phyloP scores from a whole-genome alignment of 2,329 filamentous ascomycete genomes.

The Clonostachys solani region DNA sequence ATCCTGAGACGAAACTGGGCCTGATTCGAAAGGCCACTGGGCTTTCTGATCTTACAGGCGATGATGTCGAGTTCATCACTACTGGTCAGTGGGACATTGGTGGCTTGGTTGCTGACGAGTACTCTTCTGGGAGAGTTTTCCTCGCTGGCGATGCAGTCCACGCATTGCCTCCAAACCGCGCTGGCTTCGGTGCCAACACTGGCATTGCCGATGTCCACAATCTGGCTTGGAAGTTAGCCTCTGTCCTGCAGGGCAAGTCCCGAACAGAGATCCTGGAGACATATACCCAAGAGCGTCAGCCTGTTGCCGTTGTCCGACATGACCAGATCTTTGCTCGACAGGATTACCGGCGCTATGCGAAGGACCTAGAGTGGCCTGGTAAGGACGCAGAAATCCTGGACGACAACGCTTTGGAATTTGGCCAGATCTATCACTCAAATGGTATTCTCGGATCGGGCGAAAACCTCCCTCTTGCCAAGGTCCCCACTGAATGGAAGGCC shows the following conservation, averaged over 20 bases:
- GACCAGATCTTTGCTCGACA: slow-evolving; percentile 15
- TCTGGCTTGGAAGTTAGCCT: slow-evolving; percentile 34
- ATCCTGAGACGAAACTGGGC: not conserved
- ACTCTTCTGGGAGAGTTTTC: slow-evolving; percentile 20
- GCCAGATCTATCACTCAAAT: not conserved
- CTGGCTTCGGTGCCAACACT: slow-evolving; percentile 23
- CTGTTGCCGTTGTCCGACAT: slow-evolving; percentile 18
- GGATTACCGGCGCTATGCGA: slow-evolving; percentile 8
- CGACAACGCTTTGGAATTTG: not conserved
- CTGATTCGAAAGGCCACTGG: not conserved
- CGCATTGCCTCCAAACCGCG: slow-evolving; percentile 25
- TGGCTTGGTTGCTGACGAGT: slow-evolving; percentile 16
- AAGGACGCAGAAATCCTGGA: not conserved
- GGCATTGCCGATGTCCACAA: slow-evolving; percentile 32
- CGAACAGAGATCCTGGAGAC: slow-evolving; percentile 20
- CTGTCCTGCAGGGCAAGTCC: slow-evolving; percentile 17
- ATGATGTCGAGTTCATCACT: slow-evolving; percentile 10
- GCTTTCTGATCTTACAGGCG: slow-evolving; percentile 4
- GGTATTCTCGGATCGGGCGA: not conserved
- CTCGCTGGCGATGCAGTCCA: slow-evolving; percentile 25
- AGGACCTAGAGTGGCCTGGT: slow-evolving; percentile 4
- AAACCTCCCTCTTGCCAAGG: slow-evolving; percentile 4
- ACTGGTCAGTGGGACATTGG: slow-evolving; percentile 13
- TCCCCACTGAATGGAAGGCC: slow-evolving; percentile 13
- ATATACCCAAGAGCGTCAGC: slow-evolving; percentile 29